These are phyloP conservation scores for Toxoplasma gondii DNA, from an alignment of 169 alveolate genomes.

Conservation along the genomic window DNA sequence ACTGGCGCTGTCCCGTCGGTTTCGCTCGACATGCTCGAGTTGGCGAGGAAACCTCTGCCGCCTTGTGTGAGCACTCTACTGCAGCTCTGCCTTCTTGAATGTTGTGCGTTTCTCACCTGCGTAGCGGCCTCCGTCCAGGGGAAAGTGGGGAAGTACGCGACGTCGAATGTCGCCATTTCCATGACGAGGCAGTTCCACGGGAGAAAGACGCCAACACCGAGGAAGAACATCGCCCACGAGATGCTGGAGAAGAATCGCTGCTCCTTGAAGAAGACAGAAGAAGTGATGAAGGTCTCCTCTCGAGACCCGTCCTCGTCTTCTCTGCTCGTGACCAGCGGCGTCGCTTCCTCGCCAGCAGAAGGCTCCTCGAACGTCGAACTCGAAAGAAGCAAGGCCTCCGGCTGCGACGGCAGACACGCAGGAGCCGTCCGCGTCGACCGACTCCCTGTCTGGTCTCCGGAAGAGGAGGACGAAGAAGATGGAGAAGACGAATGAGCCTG, in stretches of 20 bases:
- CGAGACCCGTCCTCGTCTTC: not conserved
- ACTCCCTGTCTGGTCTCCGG: too few relatives aligned
- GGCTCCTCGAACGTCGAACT: not conserved
- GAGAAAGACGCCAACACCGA: slow-evolving; percentile 50
- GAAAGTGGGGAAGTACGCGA: slow-evolving; percentile 52
- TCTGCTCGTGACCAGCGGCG: not conserved
- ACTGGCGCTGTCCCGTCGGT: too few relatives aligned
- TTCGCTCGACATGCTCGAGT: too few relatives aligned
- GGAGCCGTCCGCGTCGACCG: too few relatives aligned
- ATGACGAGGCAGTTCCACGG: slow-evolving; percentile 60
- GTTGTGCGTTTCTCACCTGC: not conserved
- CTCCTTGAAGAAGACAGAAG: slow-evolving; percentile 17
- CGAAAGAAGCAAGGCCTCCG: not conserved
- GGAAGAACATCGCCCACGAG: slow-evolving; percentile 43
- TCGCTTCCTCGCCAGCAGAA: not conserved
- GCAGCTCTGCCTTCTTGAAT: too few relatives aligned
- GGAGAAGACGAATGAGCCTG: not conserved
- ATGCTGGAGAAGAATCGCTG: not conserved
- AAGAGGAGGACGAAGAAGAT: too few relatives aligned
- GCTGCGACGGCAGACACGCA: too few relatives aligned
- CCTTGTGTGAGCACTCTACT: too few relatives aligned
- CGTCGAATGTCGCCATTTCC: slow-evolving; percentile 43
- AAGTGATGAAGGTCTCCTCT: not conserved
- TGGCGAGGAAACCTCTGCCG: too few relatives aligned
- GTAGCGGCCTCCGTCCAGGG: slow-evolving; percentile 59